phyloP scores from a whole-genome alignment of 2,329 filamentous ascomycete species.

The Pestalotiopsis sp. region DNA sequence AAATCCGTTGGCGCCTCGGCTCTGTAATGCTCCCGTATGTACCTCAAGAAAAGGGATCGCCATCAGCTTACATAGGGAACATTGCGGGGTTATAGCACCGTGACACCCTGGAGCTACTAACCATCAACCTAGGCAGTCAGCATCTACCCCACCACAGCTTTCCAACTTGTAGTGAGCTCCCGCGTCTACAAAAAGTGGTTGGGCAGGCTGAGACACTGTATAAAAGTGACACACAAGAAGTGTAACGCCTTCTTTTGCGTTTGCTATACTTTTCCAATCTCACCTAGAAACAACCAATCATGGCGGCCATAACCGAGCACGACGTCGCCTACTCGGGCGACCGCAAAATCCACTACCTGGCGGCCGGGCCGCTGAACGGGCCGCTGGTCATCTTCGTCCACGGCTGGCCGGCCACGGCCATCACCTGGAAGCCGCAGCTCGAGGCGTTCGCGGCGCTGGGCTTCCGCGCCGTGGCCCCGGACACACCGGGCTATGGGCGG shows the following conservation, averaged over 20 bases:
- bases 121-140: background rate
- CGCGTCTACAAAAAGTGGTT: too few species aligned
- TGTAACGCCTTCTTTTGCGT: background rate
- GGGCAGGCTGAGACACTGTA: background rate
- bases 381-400: constrained; percentile 36
- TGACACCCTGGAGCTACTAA: too few species aligned
- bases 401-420: constrained; percentile 38
- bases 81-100: too few species aligned
- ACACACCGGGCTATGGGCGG: constrained; percentile 39
- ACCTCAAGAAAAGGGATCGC: too few species aligned
- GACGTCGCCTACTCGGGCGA: constrained; percentile 22
- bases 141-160: background rate
- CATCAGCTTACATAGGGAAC: too few species aligned
- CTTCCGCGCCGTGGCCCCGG: constrained; percentile 35
- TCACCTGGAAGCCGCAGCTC: constrained; percentile 34
- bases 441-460: constrained; percentile 29
- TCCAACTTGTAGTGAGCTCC: too few species aligned
- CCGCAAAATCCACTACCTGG: constrained; percentile 32
- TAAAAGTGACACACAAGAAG: background rate
- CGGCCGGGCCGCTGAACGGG: constrained; percentile 28
- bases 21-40: too few species aligned
- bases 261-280: background rate
- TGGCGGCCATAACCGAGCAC: constrained; percentile 14
- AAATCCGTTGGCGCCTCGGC: too few species aligned
- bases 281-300: background rate